Conservation (phyloP, 2,329 filamentous ascomycete genomes). For the Pyrenophora seminiperda region DNA sequence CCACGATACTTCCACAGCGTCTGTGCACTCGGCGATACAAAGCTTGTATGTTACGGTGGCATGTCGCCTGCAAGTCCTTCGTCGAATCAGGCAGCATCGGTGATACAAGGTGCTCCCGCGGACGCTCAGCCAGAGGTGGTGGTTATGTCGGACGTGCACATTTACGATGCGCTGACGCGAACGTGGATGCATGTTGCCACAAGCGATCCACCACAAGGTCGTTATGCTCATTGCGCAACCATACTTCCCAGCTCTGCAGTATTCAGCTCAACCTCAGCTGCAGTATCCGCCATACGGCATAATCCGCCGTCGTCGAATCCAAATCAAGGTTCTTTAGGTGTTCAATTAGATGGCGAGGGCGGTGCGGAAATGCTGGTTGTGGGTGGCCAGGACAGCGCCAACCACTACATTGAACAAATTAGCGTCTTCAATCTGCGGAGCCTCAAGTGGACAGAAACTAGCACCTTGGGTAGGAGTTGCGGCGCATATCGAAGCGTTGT, state of each 20-base stretch:
- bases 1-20: conserved; percentile 97
- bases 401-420: conserved; percentile 98
- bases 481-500: conserved; percentile 96
- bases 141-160: conserved; percentile 97
- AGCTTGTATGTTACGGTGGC: conserved; percentile 95
- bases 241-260: conserved; percentile 86
- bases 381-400: conserved; percentile 94
- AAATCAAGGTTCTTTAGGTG: conserved; percentile 85
- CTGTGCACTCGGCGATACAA: conserved; percentile 90
- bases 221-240: conserved; percentile 95
- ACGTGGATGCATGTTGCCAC: conserved; percentile 86
- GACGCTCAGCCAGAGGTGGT: conserved; percentile 84
- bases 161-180: conserved; percentile 83
- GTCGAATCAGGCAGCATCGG: conserved; percentile 43
- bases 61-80: conserved; percentile 79
- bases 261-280: conserved; percentile 83
- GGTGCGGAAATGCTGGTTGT: conserved; percentile 98
- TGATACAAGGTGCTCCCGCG: conserved; percentile 46
- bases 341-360: conserved; percentile 86
- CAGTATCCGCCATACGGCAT: conserved; percentile 84
- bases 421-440: conserved; percentile 97
- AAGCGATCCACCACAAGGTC: conserved; percentile 82
- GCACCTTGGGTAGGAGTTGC: conserved; percentile 85
- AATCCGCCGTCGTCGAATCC: conserved; percentile 82
- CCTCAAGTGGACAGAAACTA: conserved; percentile 92